phyloP scores from a whole-genome alignment of 2,329 filamentous ascomycete species.

The Aspergillus aculeatinus region DNA sequence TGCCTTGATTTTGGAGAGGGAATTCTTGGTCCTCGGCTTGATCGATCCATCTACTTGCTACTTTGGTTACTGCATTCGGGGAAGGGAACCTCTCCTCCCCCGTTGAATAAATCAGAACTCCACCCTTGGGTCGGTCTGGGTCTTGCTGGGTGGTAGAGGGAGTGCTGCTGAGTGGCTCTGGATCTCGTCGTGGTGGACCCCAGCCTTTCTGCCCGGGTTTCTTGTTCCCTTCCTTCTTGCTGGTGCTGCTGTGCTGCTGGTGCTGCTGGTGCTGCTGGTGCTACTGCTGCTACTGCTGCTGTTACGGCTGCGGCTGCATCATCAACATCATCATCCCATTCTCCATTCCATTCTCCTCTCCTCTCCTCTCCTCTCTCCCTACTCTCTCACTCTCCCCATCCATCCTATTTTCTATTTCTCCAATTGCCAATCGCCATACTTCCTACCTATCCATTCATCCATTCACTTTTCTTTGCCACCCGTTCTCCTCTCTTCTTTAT shows the following conservation, averaged over 20 bases:
- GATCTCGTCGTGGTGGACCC: neutral
- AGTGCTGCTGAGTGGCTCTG: neutral
- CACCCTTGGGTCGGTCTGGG: neutral
- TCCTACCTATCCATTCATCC: too few relatives aligned
- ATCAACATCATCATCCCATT: neutral
- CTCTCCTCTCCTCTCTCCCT: neutral
- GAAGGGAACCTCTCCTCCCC: neutral
- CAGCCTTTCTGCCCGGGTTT: constrained; percentile 1
- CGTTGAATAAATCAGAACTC: neutral
- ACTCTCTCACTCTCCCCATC: neutral
- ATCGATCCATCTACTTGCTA: neutral
- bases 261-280: neutral
- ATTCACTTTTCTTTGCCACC: too few relatives aligned
- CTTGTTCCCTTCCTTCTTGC: constrained; percentile 1
- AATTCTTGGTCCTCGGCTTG: neutral
- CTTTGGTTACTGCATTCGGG: neutral
- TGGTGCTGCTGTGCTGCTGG: neutral
- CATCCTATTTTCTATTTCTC: neutral
- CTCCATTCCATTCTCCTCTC: neutral
- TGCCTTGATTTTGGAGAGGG: neutral
- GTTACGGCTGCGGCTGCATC: neutral
- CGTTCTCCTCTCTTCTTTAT: too few relatives aligned
- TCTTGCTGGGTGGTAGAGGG: neutral
- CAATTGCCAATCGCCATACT: too few relatives aligned
- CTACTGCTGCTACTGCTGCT: neutral